Conservation (phyloP, 352 stramenopile genomes). For the Halophytophthora batemanensis region DNA sequence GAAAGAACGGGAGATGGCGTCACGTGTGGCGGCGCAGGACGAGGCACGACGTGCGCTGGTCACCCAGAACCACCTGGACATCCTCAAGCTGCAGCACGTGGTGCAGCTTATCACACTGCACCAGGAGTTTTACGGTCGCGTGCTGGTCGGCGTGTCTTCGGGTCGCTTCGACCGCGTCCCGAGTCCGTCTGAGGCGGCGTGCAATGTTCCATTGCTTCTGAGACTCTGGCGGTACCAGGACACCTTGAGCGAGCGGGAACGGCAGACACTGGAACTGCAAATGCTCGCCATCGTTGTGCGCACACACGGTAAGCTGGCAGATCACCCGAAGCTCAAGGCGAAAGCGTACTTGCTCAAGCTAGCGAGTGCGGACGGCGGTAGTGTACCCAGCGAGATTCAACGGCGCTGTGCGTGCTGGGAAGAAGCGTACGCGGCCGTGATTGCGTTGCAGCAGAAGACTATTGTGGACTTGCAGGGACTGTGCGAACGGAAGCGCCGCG, state of each 20-base stretch:
- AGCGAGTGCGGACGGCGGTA: constrained; percentile 19
- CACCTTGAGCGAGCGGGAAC: constrained; percentile 23
- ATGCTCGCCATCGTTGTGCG: constrained; percentile 67
- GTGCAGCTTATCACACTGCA: constrained; percentile 44
- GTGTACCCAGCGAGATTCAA: constrained; percentile 23
- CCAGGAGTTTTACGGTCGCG: constrained; percentile 50
- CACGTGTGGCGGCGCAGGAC: constrained; percentile 55
- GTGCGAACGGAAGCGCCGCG: constrained; percentile 45
- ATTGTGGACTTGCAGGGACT: constrained; percentile 52
- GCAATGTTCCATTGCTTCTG: constrained; percentile 44
- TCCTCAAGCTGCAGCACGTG: constrained; percentile 66
- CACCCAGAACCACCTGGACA: constrained; percentile 63
- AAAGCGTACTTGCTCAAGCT: constrained; percentile 72
- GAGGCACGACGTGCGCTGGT: constrained; percentile 44
- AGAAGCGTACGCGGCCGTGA: constrained; percentile 72
- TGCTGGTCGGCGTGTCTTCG: constrained; percentile 33
- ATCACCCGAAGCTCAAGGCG: constrained; percentile 62
- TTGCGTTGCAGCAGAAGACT: constrained; percentile 74
- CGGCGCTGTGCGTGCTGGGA: constrained; percentile 49
- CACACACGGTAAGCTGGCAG: constrained; percentile 45
- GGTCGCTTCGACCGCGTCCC: constrained; percentile 58
- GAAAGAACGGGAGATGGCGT: constrained; percentile 50
- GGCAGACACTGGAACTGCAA: constrained; percentile 42
- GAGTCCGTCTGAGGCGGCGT: constrained; percentile 30
- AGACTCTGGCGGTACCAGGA: constrained; percentile 50